Evolutionary conservation across 345 rosid species (phyloP).

Genomic region (Zanthoxylum bungeanum): DNA sequence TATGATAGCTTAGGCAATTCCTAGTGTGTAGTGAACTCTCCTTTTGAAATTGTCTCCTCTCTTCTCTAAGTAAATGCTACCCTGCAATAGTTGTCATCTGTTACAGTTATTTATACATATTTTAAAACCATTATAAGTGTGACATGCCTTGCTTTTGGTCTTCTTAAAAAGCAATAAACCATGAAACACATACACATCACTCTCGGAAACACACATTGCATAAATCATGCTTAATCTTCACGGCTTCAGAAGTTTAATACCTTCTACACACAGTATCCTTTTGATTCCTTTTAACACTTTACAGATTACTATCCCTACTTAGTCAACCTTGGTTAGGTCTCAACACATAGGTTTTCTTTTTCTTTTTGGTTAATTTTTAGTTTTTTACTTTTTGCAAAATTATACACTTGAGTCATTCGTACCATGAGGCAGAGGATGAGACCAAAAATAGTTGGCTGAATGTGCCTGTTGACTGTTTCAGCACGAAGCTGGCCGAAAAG

Average conservation of each 20-base stretch:
- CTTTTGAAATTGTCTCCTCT: not conserved
- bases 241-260: not conserved
- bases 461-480: constrained; percentile 32
- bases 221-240: not conserved
- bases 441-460: constrained; percentile 23
- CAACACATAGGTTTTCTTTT: not conserved
- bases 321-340: not conserved
- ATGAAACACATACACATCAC: not conserved
- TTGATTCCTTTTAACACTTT: not conserved
- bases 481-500: constrained; percentile 79
- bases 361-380: no score
- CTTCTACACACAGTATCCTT: not conserved
- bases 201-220: not conserved
- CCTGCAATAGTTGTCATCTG: not conserved
- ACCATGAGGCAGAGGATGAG: constrained; percentile 5
- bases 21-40: not conserved
- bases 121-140: not conserved
- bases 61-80: not conserved
- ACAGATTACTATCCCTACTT: not conserved
- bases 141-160: not conserved
- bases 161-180: not conserved
- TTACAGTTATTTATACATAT: not conserved
- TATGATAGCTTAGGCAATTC: not conserved
- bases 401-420: not conserved
- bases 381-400: not conserved